Conservation (phyloP, 2,329 filamentous ascomycete species). For the Aureobasidium mangrovei region DNA sequence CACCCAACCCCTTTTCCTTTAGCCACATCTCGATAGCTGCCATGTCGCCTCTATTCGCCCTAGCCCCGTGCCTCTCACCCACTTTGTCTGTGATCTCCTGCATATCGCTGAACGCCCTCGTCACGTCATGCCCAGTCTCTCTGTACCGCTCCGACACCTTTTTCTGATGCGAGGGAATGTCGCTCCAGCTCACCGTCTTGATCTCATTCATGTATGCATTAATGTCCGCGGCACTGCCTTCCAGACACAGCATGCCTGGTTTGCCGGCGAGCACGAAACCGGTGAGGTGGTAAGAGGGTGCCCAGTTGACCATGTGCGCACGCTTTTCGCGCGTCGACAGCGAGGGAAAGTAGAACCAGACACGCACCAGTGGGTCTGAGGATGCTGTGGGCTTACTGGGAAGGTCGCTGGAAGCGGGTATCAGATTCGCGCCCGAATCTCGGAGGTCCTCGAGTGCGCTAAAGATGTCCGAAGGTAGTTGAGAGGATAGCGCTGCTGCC, state of each 20-base stretch:
- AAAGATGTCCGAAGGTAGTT: constrained; percentile 34
- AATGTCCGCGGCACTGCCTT: constrained; percentile 40
- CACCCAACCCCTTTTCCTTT: constrained; percentile 35
- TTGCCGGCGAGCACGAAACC: constrained; percentile 55
- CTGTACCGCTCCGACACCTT: constrained; percentile 51
- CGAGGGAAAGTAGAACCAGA: constrained; percentile 57
- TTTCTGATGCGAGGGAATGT: constrained; percentile 54
- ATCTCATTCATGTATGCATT: constrained; percentile 56
- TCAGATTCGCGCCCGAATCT: constrained; percentile 28
- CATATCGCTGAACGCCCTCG: constrained; percentile 47
- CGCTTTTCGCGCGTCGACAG: constrained; percentile 52
- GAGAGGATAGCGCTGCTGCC: constrained; percentile 19
- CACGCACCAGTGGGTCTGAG: constrained; percentile 36
- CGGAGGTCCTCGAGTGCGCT: constrained; percentile 39
- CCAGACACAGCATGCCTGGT: constrained; percentile 46
- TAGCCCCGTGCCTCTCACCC: constrained; percentile 37
- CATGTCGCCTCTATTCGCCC: constrained; percentile 47
- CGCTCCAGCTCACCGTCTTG: constrained; percentile 55
- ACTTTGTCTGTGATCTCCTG: constrained; percentile 46
- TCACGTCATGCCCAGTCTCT: constrained; percentile 28
- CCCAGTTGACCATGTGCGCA: constrained; percentile 47
- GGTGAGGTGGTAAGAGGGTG: constrained; percentile 44
- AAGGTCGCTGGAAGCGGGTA: neutral
- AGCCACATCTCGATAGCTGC: constrained; percentile 45
- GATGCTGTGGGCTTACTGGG: neutral